Base-by-base conservation (phyloP, 345 rosid species). In the Gossypium australe region DNA sequence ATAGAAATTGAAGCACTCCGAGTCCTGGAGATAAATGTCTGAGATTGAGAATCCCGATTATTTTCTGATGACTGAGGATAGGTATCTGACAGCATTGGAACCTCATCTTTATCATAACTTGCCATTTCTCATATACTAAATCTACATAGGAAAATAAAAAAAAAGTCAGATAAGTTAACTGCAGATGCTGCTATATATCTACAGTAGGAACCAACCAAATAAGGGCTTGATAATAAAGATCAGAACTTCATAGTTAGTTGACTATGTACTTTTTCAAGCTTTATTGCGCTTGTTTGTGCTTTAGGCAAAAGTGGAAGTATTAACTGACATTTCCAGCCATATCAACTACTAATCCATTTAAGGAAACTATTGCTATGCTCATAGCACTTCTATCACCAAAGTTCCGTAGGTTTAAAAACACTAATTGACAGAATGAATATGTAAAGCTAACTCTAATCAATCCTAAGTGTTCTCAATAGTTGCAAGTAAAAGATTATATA, bases 1-100 rank as follows among this genome's bases (percentile, higher is more conserved):
- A 85, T 86, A 71, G 94, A 80, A 58, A 88, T 73, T 2, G 98
- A 91, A n/a, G 85, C 85, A 65, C 93, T 92, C 70, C 81, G 86
- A 57, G 80, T 78, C 87, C 87, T 82, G 43, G 85, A 71, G 68
- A 80, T 52, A 76, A 81, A 77, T 20, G 74, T 66, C 51, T 82
- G 85, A 67, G 60, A 71, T 69, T 57, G 84, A 80, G 87, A 81
- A 76, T 85, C 77, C 58, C 48, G 17, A 70, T 71, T 56, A 63
- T 80, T 84, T 75, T 79, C 79, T 7, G 80, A 48, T 52, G 34
- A 43, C 49, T 75, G 85, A 4, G 43, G 80, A 72, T 77, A 77
- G 20, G 78, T 63, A 63, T 82, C 78, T 64, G 87, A 85, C 67
- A 89, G 86, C 91, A 89, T 87, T 3, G 97, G 94, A 17, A 83